phyloP scores from a whole-genome alignment of 1,284 basidiomycete species.

The Kalmanozyma brasiliensis region DNA sequence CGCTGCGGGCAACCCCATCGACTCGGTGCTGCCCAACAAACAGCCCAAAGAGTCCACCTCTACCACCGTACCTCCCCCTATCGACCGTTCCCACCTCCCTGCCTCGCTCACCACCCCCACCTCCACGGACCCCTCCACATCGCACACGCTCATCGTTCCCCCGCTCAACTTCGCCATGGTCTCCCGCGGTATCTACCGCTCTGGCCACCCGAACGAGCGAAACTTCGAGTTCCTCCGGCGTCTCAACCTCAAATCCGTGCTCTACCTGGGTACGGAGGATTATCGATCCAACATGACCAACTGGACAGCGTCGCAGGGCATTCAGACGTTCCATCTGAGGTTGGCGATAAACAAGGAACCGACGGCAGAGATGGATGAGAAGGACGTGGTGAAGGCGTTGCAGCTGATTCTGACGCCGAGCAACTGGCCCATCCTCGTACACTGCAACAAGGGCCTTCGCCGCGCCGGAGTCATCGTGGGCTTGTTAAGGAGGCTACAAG shows the following conservation, averaged over 20 bases:
- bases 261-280: constrained; percentile 64
- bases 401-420: constrained; percentile 47
- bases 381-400: constrained; percentile 52
- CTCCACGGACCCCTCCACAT: constrained; percentile 8
- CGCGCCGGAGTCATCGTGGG: constrained; percentile 64
- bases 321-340: constrained; percentile 58
- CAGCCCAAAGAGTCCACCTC: neutral
- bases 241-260: constrained; percentile 59
- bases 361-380: constrained; percentile 63
- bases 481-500: constrained; percentile 60
- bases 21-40: neutral
- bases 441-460: constrained; percentile 68
- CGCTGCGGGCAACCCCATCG: neutral
- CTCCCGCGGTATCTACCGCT: constrained; percentile 61
- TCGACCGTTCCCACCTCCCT: constrained; percentile 1
- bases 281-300: constrained; percentile 57
- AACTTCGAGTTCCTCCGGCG: constrained; percentile 64
- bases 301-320: constrained; percentile 46
- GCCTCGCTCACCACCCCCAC: neutral
- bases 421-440: constrained; percentile 63
- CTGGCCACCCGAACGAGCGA: constrained; percentile 66
- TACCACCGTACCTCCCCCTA: neutral
- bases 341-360: constrained; percentile 67
- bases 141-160: constrained; percentile 54
- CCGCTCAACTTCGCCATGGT: constrained; percentile 67